phyloP scores from a whole-genome alignment of 2,329 filamentous ascomycete genomes.

The Knoxdaviesia capensis region DNA sequence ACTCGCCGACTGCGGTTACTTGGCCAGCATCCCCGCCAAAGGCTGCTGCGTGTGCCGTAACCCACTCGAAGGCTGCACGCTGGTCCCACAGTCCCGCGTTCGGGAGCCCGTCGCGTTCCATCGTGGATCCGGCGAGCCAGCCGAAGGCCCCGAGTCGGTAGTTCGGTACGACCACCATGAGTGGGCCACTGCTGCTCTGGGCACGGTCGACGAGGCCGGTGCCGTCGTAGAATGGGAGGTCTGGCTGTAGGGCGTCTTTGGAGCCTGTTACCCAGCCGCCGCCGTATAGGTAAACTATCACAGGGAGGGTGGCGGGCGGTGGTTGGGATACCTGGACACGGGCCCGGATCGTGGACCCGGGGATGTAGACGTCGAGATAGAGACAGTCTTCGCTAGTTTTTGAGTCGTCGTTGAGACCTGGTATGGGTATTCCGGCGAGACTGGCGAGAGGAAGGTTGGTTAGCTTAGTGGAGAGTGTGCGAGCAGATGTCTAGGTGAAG shows the following conservation, averaged over 20 bases:
- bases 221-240: slow-evolving; percentile 18
- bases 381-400: slow-evolving; percentile 21
- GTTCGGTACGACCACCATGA: slow-evolving; percentile 26
- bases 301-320: slow-evolving; percentile 15
- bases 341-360: slow-evolving; percentile 17
- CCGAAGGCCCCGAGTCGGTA: slow-evolving; percentile 28
- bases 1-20: slow-evolving; percentile 29
- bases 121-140: slow-evolving; percentile 21
- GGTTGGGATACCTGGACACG: too few relatives aligned
- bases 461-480: background rate
- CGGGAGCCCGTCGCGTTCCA: slow-evolving; percentile 19
- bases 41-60: slow-evolving; percentile 21
- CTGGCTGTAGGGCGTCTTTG: slow-evolving; percentile 15
- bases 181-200: slow-evolving; percentile 10
- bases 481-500: background rate
- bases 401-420: slow-evolving; percentile 10
- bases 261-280: slow-evolving; percentile 22
- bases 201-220: slow-evolving; percentile 14
- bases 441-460: slow-evolving; percentile 4
- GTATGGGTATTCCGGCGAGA: slow-evolving; percentile 13
- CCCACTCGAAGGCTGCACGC: slow-evolving; percentile 25
- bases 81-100: slow-evolving; percentile 24
- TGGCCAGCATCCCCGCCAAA: slow-evolving; percentile 23
- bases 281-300: slow-evolving; percentile 24
- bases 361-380: slow-evolving; percentile 27